Percentiles rank a stretch among this genome's conserved stretches.
Evolutionary conservation across 75 land plant species (phyloP).

Genomic region (Adiantum capillusveneris): DNA sequence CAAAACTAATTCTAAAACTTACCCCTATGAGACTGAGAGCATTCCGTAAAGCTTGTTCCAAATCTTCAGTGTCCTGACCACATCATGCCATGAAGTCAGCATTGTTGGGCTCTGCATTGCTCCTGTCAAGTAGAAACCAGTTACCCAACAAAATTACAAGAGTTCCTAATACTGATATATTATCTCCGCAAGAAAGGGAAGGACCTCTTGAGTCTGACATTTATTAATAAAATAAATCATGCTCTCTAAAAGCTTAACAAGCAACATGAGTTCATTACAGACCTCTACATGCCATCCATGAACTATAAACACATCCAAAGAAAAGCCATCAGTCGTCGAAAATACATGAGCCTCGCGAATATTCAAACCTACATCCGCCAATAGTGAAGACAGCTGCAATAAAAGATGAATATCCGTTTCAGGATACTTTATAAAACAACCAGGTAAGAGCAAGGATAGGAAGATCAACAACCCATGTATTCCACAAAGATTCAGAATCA

Average conservation of each 20-base stretch:
- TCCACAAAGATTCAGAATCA: no score
- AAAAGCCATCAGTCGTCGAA: conserved; percentile 77
- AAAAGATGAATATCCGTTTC: no score
- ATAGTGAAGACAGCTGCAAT: conserved; percentile 74
- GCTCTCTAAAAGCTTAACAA: background rate
- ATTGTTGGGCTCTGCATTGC: conserved; percentile 33
- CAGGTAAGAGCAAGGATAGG: no score
- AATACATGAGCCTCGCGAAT: conserved; percentile 89
- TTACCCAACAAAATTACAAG: conserved; percentile 7
- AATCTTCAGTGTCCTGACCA: conserved; percentile 57
- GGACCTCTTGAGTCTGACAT: no score
- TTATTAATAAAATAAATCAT: no score
- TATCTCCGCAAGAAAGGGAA: no score
- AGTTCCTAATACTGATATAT: background rate
- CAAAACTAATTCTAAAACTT: no score
- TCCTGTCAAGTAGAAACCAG: conserved; percentile 22
- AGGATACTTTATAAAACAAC: no score
- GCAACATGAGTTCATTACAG: background rate
- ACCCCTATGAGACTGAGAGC: conserved; percentile 60
- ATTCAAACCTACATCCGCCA: conserved; percentile 75
- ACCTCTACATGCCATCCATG: conserved; percentile 80
- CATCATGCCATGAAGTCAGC: conserved; percentile 53
- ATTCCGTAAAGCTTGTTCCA: conserved; percentile 47
- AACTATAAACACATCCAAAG: conserved; percentile 79
- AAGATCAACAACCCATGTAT: no score